Percentiles rank a stretch among this genome's conserved stretches.
These are phyloP conservation scores for Galerina sulciceps DNA, from an alignment of 768 basidiomycete genomes.

Conservation along the genomic window DNA sequence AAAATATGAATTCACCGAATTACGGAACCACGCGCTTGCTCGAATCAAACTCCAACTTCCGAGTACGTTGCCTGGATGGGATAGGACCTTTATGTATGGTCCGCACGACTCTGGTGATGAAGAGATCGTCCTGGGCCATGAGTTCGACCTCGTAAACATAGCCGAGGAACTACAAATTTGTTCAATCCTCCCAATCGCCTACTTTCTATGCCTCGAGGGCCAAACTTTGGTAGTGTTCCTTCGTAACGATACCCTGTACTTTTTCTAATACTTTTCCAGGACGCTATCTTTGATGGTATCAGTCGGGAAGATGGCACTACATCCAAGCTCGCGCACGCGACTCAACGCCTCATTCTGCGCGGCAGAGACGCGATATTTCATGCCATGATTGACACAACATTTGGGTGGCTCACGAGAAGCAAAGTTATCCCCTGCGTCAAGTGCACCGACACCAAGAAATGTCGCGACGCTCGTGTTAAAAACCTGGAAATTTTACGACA, in stretches of 20 bases:
- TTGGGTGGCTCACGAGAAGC: not conserved
- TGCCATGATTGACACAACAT: not conserved
- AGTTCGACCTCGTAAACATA: constrained; percentile 1
- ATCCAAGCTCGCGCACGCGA: not conserved
- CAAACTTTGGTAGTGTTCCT: not conserved
- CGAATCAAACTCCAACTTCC: not conserved
- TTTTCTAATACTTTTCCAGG: not conserved
- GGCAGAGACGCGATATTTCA: not conserved
- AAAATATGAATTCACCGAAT: not conserved
- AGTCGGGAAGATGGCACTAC: not conserved
- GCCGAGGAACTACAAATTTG: not conserved
- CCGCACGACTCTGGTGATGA: not conserved
- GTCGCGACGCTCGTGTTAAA: too few species aligned
- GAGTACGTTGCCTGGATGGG: not conserved
- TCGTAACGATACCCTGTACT: not conserved
- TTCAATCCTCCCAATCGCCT: not conserved
- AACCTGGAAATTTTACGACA: too few species aligned
- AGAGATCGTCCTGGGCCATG: not conserved
- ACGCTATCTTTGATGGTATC: not conserved
- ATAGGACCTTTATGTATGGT: not conserved
- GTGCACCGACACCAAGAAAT: too few species aligned
- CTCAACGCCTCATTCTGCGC: not conserved
- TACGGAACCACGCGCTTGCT: not conserved
- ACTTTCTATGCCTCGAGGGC: not conserved
- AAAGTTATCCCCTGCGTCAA: too few species aligned